A percentile compares a stretch with the other conserved stretches of the same genome.
Evolutionary conservation across 1,284 basidiomycete genomes (phyloP).

Genomic region (Erythrobasidium hasegawianum): DNA sequence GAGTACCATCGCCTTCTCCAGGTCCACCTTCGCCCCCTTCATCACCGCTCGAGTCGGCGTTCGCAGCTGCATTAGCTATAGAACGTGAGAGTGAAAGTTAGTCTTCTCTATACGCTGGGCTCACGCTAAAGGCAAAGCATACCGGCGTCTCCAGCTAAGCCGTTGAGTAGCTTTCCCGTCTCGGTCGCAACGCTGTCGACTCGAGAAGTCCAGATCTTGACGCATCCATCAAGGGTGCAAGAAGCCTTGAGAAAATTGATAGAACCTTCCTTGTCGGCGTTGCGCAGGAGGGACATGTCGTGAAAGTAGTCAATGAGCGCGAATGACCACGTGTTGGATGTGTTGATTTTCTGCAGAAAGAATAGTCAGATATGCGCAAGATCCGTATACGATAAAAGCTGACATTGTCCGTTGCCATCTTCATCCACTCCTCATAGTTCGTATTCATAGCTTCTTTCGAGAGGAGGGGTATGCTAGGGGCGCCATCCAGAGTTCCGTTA

Average conservation of each 20-base stretch:
- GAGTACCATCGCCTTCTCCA: conserved; percentile 51
- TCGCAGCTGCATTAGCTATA: conserved; percentile 36
- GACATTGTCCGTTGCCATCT: conserved; percentile 98
- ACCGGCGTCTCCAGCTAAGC: conserved; percentile 63
- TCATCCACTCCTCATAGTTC: conserved; percentile 94
- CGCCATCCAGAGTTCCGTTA: conserved; percentile 9
- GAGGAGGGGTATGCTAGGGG: not conserved
- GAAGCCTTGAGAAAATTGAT: conserved; percentile 99
- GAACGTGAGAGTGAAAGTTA: too few species aligned
- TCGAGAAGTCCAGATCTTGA: conserved; percentile 98
- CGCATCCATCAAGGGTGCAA: conserved; percentile 97
- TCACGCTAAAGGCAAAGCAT: too few species aligned
- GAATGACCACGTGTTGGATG: conserved; percentile 95
- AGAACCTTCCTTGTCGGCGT: conserved; percentile 74
- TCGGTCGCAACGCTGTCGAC: conserved; percentile 97
- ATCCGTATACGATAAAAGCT: conserved; percentile 48
- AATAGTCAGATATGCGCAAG: too few species aligned
- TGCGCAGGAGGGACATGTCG: conserved; percentile 93
- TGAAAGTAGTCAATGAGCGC: conserved; percentile 99
- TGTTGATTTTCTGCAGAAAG: conserved; percentile 99
- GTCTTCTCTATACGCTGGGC: too few species aligned
- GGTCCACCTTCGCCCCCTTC: conserved; percentile 58
- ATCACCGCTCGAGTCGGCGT: conserved; percentile 50
- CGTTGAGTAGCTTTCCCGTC: conserved; percentile 90
- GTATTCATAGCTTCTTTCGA: conserved; percentile 35